Base-by-base conservation (phyloP, 2,329 filamentous ascomycete genomes). In the Arthrobotrys sinensis region DNA sequence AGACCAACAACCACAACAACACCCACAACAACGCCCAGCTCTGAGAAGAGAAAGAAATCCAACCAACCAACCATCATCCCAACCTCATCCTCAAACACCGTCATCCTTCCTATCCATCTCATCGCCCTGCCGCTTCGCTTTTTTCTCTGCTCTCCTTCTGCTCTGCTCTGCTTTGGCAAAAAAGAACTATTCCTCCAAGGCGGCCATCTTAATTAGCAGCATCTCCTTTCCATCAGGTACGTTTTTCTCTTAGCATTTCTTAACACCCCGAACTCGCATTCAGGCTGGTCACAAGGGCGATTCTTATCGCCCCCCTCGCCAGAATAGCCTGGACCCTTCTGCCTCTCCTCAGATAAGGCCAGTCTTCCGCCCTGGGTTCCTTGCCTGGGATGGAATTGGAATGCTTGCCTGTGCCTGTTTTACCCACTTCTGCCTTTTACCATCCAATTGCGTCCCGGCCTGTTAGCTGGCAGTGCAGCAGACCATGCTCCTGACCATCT, bases 401-500 rank as follows among this genome's bases (percentile, higher is more conserved):
- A 60, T 60, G 55, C 55, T 60, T 60, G 36, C 36, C 55, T 43
- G 53, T 57, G 57, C 66, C 66, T 70, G 55, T 60, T 57, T 71
- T 77, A 70, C 50, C 73, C 73, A 70, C 66, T 53, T 77, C 55
- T 65, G 24, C 72, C 65, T 77, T 71, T 67, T 77, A 36, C 66
- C 73, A 66, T 70, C 73, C 73, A 71, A 77, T 77, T 71, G 66
- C 66, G 53, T 70, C 73, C 40, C 40, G n/a, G 66, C 38, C 32
- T 62, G 60, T 63, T 45, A 43, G 73, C 38, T 77, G 73, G 73
- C 73, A 70, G 38, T 77, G 73, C 73, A 66, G 65, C 55, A 64
- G 32, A 43, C 53, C 28, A 28, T 52, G 63, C 71, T 68, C 34
- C 36, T 76, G 71, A 68, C 71, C 34, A 38, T 50, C 53, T 36